A percentile compares a stretch with the other conserved stretches of the same genome.
These are phyloP conservation scores for Moricandia arvensis DNA, from an alignment of 345 rosid genomes.

Conservation along the genomic window DNA sequence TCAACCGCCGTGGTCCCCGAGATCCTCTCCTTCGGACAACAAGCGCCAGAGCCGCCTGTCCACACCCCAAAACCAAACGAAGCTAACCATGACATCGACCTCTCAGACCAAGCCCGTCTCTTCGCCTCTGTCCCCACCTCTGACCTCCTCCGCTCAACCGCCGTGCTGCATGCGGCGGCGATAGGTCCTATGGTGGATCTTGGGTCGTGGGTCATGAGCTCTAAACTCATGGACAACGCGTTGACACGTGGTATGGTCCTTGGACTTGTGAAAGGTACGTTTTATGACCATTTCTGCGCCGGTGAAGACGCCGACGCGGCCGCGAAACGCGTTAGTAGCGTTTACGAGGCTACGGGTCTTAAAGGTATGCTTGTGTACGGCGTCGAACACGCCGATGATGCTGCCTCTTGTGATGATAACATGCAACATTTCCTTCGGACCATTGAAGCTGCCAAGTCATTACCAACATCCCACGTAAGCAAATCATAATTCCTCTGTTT, in stretches of 20 bases:
- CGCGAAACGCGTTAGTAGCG: conserved; percentile 37
- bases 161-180: conserved; percentile 54
- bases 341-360: conserved; percentile 56
- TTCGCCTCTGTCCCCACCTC: conserved; percentile 46
- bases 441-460: conserved; percentile 52
- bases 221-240: conserved; percentile 54
- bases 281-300: conserved; percentile 81
- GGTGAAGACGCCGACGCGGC: conserved; percentile 62
- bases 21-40: conserved; percentile 32
- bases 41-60: conserved; percentile 33
- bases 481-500: neutral
- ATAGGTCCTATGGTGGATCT: conserved; percentile 65
- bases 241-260: conserved; percentile 44
- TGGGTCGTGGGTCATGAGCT: conserved; percentile 71
- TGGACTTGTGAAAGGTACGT: conserved; percentile 46
- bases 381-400: conserved; percentile 61
- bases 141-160: conserved; percentile 56
- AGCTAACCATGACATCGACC: conserved; percentile 40
- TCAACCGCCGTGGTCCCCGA: conserved; percentile 40
- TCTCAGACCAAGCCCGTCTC: conserved; percentile 53
- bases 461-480: conserved; percentile 66
- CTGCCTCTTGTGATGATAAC: conserved; percentile 61
- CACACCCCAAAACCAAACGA: conserved; percentile 28
- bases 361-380: conserved; percentile 78
- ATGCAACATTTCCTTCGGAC: conserved; percentile 55